Evolutionary conservation across 768 basidiomycete species (phyloP), one percentile per base, ranked within the genome.

Genomic region (Agaricus subrufescens): DNA sequence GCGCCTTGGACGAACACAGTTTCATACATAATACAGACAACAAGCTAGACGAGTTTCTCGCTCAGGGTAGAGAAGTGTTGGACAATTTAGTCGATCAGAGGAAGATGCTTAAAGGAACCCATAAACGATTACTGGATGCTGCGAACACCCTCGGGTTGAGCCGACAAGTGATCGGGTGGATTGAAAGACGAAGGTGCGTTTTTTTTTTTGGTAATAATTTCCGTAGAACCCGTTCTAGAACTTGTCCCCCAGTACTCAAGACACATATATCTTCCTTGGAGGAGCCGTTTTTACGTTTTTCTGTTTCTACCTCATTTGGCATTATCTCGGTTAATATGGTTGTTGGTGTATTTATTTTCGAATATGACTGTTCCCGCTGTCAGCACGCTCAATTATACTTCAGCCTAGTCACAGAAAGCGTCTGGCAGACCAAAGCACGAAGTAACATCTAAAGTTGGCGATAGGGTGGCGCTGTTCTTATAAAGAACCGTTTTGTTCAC

Each of bases 61-160:
- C 91, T 0, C 96, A 98, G 68, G 97, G 97, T 1, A 77, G 89
- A 55, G 92, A 94, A 34, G 94, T 93, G 19, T 70, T 97, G 64
- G 92, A 96, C 60, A 96, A 94, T 66, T 73, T 99, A 38, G 84
- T 91, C 45, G 95, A 94, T 67, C 97, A 99, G 72, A 77, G 93
- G 58, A 89, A 89, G 65, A 84, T 98, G 69, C 75, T 99, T 57
- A 98, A 98, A 71, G 95, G 93, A n/a, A 98, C 97, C 0, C 89
- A 92, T 66, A 80, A 85, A 62, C 79, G 91, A 53, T 71, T 99
- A 49, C 71, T 97, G 55, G 88, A 91, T 66, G 88, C 93, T 43
- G 97, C 95, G 46, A 98, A 97, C 70, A 97, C 94, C 26, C 72
- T 99, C 57, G 97, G 97, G 0, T 72, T 98, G 66, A 94, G 94